These are phyloP conservation scores for Mallotus repandus DNA, from an alignment of 441 rosid species.

Conservation along the genomic window DNA sequence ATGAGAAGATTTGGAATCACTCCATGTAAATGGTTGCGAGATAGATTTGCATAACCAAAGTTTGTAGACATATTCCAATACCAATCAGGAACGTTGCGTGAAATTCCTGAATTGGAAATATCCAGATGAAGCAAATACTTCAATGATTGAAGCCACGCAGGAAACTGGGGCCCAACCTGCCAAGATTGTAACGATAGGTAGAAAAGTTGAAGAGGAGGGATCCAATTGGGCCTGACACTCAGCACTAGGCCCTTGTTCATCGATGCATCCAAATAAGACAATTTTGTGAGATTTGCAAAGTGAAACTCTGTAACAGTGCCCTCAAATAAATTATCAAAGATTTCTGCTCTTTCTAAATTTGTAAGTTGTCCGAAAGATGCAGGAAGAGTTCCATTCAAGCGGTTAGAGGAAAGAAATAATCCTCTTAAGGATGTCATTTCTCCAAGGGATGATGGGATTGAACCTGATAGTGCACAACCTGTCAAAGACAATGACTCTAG, in stretches of 20 bases:
- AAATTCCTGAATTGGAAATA: too few relatives aligned
- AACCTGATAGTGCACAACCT: neutral
- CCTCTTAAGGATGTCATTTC: constrained; percentile 1
- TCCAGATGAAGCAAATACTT: neutral
- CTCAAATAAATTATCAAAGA: constrained; percentile 14
- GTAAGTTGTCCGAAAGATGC: constrained; percentile 2
- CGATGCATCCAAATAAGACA: neutral
- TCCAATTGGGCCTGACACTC: constrained; percentile 18
- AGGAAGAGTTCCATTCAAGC: constrained; percentile 13
- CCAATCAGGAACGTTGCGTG: too few relatives aligned
- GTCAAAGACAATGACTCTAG: neutral
- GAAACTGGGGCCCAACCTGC: constrained; percentile 13
- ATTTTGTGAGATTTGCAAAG: constrained; percentile 20
- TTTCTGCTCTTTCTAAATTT: neutral
- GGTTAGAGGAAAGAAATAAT: neutral
- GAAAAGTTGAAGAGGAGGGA: constrained; percentile 16
- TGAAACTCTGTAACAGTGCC: constrained; percentile 20
- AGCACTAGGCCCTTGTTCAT: neutral
- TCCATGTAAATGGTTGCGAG: too few relatives aligned
- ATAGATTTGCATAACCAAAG: too few relatives aligned
- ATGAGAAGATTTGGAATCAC: too few relatives aligned
- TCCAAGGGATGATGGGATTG: constrained; percentile 16
- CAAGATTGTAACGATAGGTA: neutral
- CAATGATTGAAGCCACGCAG: constrained; percentile 23
- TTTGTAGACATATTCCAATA: too few relatives aligned